phyloP scores from a whole-genome alignment of 2,329 filamentous ascomycete genomes.

The Alternaria brassicae region DNA sequence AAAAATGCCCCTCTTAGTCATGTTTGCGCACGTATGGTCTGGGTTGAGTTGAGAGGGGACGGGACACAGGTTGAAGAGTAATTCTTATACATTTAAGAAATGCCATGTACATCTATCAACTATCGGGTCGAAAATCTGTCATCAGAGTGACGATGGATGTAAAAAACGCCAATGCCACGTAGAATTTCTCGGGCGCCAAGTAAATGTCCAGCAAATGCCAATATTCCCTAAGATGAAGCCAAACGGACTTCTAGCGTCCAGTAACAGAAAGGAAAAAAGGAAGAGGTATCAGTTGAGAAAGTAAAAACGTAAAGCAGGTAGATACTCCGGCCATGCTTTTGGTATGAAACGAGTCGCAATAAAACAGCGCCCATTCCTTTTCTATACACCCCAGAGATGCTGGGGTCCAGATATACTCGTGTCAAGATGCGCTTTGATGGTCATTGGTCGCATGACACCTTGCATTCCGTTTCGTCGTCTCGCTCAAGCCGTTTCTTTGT shows the following conservation, averaged over 20 bases:
- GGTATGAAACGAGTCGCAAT: background rate
- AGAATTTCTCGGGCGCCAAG: background rate
- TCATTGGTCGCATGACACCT: background rate
- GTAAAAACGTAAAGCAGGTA: background rate
- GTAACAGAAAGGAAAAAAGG: background rate
- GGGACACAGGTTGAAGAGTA: background rate
- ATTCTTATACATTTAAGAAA: slow-evolving; percentile 2
- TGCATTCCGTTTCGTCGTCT: slow-evolving; percentile 1
- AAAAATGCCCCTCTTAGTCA: background rate
- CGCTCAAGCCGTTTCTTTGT: slow-evolving; percentile 25
- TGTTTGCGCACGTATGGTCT: background rate
- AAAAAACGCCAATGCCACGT: background rate
- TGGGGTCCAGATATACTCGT: background rate
- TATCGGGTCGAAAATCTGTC: background rate
- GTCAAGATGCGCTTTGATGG: background rate
- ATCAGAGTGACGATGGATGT: background rate
- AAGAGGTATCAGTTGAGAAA: background rate
- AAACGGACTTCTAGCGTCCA: background rate
- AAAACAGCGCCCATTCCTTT: background rate
- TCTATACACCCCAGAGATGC: background rate
- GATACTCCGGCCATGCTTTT: slow-evolving; percentile 2
- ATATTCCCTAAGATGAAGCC: background rate
- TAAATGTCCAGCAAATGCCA: background rate
- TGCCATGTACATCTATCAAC: background rate
- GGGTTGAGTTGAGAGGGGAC: background rate